Evolutionary conservation across 2,329 filamentous ascomycete genomes (phyloP).

Genomic region (Sporothrix globosa): DNA sequence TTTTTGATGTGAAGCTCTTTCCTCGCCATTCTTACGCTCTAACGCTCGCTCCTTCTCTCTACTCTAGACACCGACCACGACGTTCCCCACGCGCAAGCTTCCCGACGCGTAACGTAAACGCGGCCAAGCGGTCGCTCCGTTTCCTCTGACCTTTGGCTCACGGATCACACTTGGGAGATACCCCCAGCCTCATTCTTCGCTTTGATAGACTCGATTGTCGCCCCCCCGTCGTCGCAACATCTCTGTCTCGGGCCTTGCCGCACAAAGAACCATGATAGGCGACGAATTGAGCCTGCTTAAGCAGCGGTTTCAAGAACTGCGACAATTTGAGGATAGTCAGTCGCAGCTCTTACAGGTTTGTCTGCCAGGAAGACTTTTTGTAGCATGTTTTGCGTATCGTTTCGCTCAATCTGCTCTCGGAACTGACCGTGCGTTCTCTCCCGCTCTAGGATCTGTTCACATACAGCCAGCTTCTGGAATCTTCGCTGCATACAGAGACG

Average conservation of each 20-base stretch:
- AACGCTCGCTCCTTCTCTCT: background rate
- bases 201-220: background rate
- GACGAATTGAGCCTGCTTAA: background rate
- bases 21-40: background rate
- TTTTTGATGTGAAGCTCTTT: background rate
- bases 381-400: background rate
- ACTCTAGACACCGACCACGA: background rate
- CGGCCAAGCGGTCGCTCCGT: background rate
- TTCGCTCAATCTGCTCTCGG: background rate
- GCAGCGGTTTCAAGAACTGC: slow-evolving; percentile 24
- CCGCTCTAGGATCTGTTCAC: slow-evolving; percentile 51
- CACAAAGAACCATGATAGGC: slow-evolving; percentile 12
- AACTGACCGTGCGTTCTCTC: background rate
- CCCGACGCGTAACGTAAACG: slow-evolving; percentile 1
- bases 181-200: background rate
- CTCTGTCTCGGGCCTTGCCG: background rate
- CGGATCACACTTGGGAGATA: background rate
- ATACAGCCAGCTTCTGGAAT: slow-evolving; percentile 52
- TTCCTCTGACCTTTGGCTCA: background rate
- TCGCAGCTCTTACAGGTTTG: slow-evolving; percentile 18
- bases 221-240: background rate
- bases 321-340: slow-evolving; percentile 28
- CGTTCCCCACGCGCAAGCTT: background rate
- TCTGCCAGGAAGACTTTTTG: background rate
- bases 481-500: slow-evolving; percentile 51